These are phyloP conservation scores for Raffaelea ambrosiae DNA, from an alignment of 2,329 filamentous ascomycete genomes.

Conservation along the genomic window DNA sequence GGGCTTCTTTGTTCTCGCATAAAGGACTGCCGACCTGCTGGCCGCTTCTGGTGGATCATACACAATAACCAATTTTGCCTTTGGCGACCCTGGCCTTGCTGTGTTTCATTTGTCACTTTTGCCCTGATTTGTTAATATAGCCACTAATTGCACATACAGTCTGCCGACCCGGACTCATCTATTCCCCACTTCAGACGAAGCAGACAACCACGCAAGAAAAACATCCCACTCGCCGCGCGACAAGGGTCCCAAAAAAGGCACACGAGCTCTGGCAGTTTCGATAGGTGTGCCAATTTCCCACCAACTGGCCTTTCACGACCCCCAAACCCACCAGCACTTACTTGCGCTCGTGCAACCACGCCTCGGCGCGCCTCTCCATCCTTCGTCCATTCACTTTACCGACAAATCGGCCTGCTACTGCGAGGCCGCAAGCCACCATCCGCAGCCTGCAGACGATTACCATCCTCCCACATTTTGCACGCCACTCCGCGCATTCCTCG, in stretches of 20 bases:
- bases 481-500: too few species aligned
- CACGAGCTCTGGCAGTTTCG: not conserved
- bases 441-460: not conserved
- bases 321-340: not conserved
- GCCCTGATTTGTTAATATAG: not conserved
- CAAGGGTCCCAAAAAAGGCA: not conserved
- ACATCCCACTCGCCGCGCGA: not conserved
- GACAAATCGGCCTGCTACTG: not conserved
- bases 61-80: not conserved
- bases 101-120: not conserved
- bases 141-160: slow-evolving; percentile 4
- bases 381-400: not conserved
- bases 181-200: slow-evolving; percentile 2
- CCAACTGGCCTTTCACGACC: not conserved
- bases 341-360: not conserved
- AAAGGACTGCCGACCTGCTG: not conserved
- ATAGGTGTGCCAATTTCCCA: not conserved
- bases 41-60: not conserved
- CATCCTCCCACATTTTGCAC: not conserved
- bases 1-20: too few species aligned
- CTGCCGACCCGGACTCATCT: slow-evolving; percentile 4
- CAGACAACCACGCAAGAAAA: not conserved
- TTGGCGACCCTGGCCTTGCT: not conserved
- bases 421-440: not conserved
- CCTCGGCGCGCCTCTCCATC: not conserved